Percentiles rank a stretch among this genome's conserved stretches.
Conservation (phyloP, 1,284 basidiomycete species). For the Boletus calvinii region DNA sequence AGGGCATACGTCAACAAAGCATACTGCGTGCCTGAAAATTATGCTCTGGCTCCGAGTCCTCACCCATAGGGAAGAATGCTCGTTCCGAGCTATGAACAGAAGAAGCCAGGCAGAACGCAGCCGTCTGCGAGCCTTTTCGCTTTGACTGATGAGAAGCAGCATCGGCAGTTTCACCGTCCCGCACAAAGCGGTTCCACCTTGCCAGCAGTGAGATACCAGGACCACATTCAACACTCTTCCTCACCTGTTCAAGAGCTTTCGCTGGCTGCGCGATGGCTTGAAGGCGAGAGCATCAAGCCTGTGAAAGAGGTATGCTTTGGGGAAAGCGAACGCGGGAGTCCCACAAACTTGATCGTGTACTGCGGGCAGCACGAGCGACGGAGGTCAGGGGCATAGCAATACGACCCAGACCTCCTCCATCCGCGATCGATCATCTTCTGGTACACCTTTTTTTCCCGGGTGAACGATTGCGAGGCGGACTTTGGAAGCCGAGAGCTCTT, state of each 20-base stretch:
- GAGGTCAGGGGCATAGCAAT: slow-evolving; percentile 84
- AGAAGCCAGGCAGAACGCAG: slow-evolving; percentile 39
- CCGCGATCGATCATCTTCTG: slow-evolving; percentile 84
- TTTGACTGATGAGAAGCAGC: slow-evolving; percentile 28
- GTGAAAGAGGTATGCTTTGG: slow-evolving; percentile 1
- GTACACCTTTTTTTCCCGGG: slow-evolving; percentile 51
- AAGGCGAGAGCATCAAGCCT: slow-evolving; percentile 78
- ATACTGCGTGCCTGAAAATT: slow-evolving; percentile 51
- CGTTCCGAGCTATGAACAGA: slow-evolving; percentile 45
- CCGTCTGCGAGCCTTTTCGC: slow-evolving; percentile 17
- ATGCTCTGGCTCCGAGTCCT: slow-evolving; percentile 35
- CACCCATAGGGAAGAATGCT: slow-evolving; percentile 29
- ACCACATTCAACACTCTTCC: slow-evolving; percentile 1
- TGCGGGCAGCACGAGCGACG: slow-evolving; percentile 85
- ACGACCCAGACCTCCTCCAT: slow-evolving; percentile 85
- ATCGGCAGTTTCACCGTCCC: slow-evolving; percentile 47
- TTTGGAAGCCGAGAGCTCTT: slow-evolving; percentile 15
- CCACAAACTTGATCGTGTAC: slow-evolving; percentile 79
- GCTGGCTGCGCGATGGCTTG: slow-evolving; percentile 74
- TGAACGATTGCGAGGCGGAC: slow-evolving; percentile 5
- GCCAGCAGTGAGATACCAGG: slow-evolving; percentile 18
- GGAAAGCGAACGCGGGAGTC: slow-evolving; percentile 6
- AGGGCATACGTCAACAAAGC: not conserved
- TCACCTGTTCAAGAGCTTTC: slow-evolving; percentile 72
- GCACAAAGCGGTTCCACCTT: slow-evolving; percentile 77